These are phyloP conservation scores for Saccharomycopsis sp. DNA, from an alignment of 805 yeast genomes.

Conservation along the genomic window DNA sequence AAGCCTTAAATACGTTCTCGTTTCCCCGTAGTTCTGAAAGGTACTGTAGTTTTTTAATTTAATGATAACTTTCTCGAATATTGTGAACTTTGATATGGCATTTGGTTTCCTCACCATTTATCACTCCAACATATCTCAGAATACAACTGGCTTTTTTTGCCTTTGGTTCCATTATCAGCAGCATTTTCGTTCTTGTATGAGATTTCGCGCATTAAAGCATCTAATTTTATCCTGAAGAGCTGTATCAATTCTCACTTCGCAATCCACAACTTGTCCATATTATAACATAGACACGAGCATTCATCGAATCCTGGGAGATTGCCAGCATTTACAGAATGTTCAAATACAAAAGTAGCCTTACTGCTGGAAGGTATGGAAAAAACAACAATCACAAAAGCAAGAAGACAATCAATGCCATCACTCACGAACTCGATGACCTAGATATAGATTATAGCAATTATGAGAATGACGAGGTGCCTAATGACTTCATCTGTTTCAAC, in stretches of 20 bases:
- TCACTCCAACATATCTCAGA: not conserved
- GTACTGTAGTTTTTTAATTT: not conserved
- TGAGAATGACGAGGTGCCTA: constrained; percentile 19
- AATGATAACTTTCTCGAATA: too few species aligned
- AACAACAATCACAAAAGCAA: not conserved
- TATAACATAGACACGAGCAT: too few species aligned
- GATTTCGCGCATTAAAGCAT: too few species aligned
- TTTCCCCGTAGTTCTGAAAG: not conserved
- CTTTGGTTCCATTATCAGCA: too few species aligned
- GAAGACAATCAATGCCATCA: not conserved
- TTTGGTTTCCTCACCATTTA: not conserved
- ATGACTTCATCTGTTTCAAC: constrained; percentile 21
- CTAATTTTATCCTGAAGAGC: too few species aligned
- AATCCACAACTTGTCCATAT: too few species aligned
- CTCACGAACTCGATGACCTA: constrained; percentile 3
- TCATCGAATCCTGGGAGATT: too few species aligned
- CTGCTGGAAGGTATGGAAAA: not conserved
- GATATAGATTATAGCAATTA: constrained; percentile 18
- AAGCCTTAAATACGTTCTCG: not conserved
- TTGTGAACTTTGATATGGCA: too few species aligned
- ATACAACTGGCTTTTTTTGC: too few species aligned
- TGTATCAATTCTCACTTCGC: too few species aligned
- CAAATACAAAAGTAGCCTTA: not conserved
- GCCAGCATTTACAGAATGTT: not conserved
- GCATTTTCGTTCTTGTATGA: too few species aligned